These are phyloP conservation scores for Debaryomyces subglobosus DNA, from an alignment of 1,139 yeast species.

Conservation along the genomic window DNA sequence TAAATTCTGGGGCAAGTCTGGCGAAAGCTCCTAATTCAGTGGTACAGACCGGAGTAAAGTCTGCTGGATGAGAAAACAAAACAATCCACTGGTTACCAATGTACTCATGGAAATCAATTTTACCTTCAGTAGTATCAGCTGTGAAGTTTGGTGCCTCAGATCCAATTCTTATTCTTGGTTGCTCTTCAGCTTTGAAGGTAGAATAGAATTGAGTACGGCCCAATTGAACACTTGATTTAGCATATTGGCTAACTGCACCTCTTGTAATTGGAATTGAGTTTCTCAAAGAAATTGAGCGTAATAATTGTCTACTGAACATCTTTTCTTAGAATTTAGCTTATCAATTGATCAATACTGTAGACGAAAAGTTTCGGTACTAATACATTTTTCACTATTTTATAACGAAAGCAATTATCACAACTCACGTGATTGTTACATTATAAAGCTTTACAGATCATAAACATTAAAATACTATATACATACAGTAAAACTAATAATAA, in stretches of 20 bases:
- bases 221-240: constrained; percentile 1
- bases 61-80: constrained; percentile 90
- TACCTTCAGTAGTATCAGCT: constrained; percentile 77
- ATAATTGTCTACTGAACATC: constrained; percentile 19
- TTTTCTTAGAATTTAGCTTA: neutral
- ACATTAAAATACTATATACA: constrained; percentile 2
- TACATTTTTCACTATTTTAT: neutral
- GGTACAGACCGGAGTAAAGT: constrained; percentile 93
- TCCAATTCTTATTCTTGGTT: constrained; percentile 71
- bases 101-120: constrained; percentile 78
- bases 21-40: constrained; percentile 95
- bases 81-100: constrained; percentile 83
- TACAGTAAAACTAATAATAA: neutral
- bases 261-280: constrained; percentile 3
- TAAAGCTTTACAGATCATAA: neutral
- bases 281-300: constrained; percentile 13
- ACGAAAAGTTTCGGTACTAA: neutral
- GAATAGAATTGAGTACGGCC: constrained; percentile 7
- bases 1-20: constrained; percentile 78
- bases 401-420: constrained; percentile 14
- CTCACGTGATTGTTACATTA: constrained; percentile 17
- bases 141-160: constrained; percentile 82
- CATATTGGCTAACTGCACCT: neutral
- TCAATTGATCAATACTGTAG: neutral
- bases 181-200: constrained; percentile 59